Evolutionary conservation across 345 rosid species (phyloP).

Genomic region (Acer negundo): DNA sequence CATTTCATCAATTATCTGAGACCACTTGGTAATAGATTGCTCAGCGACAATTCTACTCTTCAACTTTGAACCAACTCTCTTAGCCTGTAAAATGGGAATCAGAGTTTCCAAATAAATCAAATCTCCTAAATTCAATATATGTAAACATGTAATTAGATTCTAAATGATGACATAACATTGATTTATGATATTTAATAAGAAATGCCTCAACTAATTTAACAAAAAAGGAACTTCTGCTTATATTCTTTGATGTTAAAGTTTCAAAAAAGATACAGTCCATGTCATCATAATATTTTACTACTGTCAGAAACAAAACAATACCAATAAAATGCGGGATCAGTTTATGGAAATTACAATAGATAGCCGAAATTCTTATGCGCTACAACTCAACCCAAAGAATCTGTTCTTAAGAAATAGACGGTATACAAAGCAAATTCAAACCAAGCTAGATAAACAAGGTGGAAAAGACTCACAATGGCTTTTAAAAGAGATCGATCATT

Average conservation of each 20-base stretch:
- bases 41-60: conserved; percentile 82
- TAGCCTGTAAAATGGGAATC: conserved; percentile 52
- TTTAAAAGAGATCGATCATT: conserved; percentile 88
- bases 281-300: background rate
- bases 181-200: background rate
- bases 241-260: background rate
- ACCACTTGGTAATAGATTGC: conserved; percentile 88
- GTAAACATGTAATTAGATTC: background rate
- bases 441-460: background rate
- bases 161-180: background rate
- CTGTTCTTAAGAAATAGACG: background rate
- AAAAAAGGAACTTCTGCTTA: background rate
- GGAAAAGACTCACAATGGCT: conserved; percentile 70
- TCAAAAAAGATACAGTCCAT: background rate
- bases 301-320: background rate
- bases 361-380: background rate
- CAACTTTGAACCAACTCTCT: conserved; percentile 87
- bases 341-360: background rate
- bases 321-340: background rate
- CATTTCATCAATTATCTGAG: conserved; percentile 82
- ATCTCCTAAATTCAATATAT: background rate
- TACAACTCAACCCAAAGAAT: conserved; percentile 10
- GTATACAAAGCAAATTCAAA: conserved; percentile 7
- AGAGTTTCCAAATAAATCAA: conserved; percentile 5
- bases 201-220: conserved; percentile 10